A percentile compares a stretch with the other conserved stretches of the same genome.
Evolutionary conservation across 2,329 filamentous ascomycete genomes (phyloP).

Genomic region (Epichloe elymi): DNA sequence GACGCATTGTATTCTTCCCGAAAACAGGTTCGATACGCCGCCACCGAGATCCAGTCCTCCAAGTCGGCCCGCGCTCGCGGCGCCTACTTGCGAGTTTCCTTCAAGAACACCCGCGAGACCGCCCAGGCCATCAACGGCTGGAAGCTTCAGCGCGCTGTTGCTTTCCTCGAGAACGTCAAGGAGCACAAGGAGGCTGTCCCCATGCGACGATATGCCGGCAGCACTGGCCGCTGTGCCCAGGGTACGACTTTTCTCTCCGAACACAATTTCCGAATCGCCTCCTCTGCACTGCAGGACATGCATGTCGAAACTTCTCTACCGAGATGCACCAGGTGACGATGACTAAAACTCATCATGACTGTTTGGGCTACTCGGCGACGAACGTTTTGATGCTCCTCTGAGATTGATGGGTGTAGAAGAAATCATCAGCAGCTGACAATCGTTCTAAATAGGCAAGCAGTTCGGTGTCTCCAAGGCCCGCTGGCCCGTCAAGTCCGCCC

Average conservation of each 20-base stretch:
- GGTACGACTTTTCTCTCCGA: constrained; percentile 51
- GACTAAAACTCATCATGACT: neutral
- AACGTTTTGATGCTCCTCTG: neutral
- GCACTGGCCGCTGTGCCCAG: constrained; percentile 92
- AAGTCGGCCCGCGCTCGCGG: constrained; percentile 97
- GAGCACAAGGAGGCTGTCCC: constrained; percentile 95
- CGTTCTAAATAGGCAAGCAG: constrained; percentile 67
- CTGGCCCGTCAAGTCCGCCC: constrained; percentile 98
- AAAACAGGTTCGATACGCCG: constrained; percentile 84
- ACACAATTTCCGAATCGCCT: neutral
- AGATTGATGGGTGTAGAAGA: neutral
- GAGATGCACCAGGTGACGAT: neutral
- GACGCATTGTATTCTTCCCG: constrained; percentile 11
- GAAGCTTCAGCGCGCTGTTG: constrained; percentile 89
- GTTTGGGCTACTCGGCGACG: neutral
- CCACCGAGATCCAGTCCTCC: constrained; percentile 69
- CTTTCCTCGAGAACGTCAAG: constrained; percentile 97
- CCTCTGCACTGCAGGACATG: neutral
- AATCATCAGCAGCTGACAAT: constrained; percentile 12
- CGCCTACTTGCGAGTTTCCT: constrained; percentile 96
- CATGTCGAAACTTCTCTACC: neutral
- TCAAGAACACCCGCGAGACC: constrained; percentile 99
- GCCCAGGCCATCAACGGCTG: constrained; percentile 99
- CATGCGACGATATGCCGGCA: constrained; percentile 94
- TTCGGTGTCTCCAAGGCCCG: constrained; percentile 96